These are phyloP conservation scores for Vitis hybrid DNA, from an alignment of 177 flowering plant species.

Conservation along the genomic window DNA sequence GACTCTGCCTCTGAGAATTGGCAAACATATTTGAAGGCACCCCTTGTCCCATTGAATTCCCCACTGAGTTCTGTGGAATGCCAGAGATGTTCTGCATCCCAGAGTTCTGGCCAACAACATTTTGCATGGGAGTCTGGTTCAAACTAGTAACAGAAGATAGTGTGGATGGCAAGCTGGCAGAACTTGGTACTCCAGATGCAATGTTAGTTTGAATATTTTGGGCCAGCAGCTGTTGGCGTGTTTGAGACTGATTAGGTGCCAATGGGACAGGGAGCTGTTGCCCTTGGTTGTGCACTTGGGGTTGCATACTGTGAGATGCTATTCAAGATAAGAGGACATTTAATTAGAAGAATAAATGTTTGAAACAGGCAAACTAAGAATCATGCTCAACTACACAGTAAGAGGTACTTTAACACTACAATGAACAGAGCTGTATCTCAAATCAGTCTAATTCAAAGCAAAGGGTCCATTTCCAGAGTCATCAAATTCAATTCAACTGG, in stretches of 20 bases:
- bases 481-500: too few species aligned
- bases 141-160: conserved; percentile 50
- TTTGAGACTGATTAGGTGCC: conserved; percentile 60
- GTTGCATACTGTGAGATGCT: conserved; percentile 54
- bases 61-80: conserved; percentile 49
- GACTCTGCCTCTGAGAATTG: conserved; percentile 66
- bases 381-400: too few species aligned
- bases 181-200: conserved; percentile 46
- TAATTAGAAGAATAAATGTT: conserved; percentile 1
- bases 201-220: conserved; percentile 61
- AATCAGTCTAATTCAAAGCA: too few species aligned
- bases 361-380: neutral
- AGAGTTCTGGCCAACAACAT: conserved; percentile 50
- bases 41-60: conserved; percentile 66
- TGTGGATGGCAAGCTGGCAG: conserved; percentile 51
- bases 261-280: conserved; percentile 49
- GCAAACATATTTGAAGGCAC: conserved; percentile 58
- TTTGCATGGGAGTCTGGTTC: conserved; percentile 47
- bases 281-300: conserved; percentile 63
- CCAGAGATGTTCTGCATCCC: conserved; percentile 59
- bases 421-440: too few species aligned
- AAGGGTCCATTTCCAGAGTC: too few species aligned
- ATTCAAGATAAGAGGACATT: conserved; percentile 9
- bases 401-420: too few species aligned
- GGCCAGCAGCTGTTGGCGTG: conserved; percentile 57